These are phyloP conservation scores for Candolleomyces eurysporus DNA, from an alignment of 768 basidiomycete species.

Conservation along the genomic window DNA sequence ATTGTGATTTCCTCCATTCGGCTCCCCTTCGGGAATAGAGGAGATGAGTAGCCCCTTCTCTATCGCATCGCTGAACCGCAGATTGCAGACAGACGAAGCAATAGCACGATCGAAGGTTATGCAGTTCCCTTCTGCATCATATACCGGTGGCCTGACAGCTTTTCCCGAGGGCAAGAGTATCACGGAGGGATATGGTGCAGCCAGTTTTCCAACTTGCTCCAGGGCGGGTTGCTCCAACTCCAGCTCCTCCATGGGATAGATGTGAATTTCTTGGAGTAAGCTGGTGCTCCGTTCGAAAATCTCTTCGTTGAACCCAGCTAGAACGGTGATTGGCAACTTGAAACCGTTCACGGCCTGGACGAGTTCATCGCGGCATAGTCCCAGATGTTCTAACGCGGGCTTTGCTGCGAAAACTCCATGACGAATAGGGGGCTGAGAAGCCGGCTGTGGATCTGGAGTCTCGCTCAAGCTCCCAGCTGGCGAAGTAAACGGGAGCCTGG, in stretches of 20 bases:
- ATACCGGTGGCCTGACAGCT: neutral
- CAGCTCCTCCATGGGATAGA: neutral
- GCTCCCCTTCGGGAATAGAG: neutral
- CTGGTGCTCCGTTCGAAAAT: neutral
- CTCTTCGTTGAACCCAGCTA: neutral
- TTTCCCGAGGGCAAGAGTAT: neutral
- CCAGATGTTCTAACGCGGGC: neutral
- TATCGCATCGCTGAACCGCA: neutral
- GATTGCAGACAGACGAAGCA: neutral
- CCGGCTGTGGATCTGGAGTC: too few species aligned
- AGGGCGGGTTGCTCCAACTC: neutral
- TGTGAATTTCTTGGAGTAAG: too few species aligned
- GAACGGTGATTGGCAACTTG: neutral
- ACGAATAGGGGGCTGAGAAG: too few species aligned
- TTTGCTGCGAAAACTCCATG: neutral
- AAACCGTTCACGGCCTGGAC: neutral
- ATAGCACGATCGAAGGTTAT: neutral
- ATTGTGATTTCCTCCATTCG: too few species aligned
- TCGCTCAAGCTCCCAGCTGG: too few species aligned
- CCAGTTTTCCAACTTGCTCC: neutral
- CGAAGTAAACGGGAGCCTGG: too few species aligned
- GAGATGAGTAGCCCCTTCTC: neutral
- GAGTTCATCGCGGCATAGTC: neutral
- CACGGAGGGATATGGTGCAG: neutral
- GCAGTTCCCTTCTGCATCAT: neutral